Conservation (phyloP, 345 rosid species). For the Hibiscus mutabilis region DNA sequence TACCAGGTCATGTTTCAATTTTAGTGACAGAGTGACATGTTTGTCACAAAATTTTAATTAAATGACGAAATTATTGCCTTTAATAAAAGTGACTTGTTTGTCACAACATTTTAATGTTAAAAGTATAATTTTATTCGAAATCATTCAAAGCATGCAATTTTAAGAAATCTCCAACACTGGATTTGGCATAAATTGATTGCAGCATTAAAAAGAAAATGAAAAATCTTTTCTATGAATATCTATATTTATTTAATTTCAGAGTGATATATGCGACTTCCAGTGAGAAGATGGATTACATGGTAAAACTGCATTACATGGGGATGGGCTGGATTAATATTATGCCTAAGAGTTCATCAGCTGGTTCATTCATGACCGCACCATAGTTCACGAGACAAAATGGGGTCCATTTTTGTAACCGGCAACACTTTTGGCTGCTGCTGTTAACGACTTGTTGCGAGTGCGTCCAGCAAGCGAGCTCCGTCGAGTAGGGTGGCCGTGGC, state of each 20-base stretch:
- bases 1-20: too few species aligned
- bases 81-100: too few species aligned
- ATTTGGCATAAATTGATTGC: too few species aligned
- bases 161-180: too few species aligned
- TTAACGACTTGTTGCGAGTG: conserved; percentile 40
- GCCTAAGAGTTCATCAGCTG: neutral
- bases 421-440: neutral
- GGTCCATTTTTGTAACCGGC: neutral
- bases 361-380: neutral
- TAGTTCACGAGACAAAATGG: neutral
- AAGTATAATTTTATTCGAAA: too few species aligned
- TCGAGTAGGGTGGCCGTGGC: conserved; percentile 55
- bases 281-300: neutral
- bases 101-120: too few species aligned
- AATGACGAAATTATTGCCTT: too few species aligned
- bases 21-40: too few species aligned
- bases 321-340: neutral
- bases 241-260: neutral
- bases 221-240: neutral
- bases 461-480: conserved; percentile 63
- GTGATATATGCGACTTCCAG: neutral
- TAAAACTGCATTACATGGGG: too few species aligned
- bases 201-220: too few species aligned
- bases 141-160: too few species aligned
- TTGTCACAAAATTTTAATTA: too few species aligned